Percentiles rank a stretch among this genome's conserved stretches.
Conservation (phyloP, 306 rosid genomes). For the Cucumis melo region DNA sequence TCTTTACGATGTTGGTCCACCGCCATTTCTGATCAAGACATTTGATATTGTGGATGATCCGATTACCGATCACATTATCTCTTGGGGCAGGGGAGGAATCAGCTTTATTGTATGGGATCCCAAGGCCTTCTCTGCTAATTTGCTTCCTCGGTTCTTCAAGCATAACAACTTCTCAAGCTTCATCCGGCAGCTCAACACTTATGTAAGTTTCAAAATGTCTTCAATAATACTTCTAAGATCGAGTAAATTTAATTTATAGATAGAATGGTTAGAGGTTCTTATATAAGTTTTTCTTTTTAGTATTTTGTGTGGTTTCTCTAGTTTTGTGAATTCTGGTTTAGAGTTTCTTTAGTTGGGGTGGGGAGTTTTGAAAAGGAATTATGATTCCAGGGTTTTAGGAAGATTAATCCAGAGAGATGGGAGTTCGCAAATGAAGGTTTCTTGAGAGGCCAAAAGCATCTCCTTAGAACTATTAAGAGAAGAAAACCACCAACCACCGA, state of each 20-base stretch:
- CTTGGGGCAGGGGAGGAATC: not conserved
- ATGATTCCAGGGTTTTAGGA: constrained; percentile 8
- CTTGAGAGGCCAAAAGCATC: constrained; percentile 6
- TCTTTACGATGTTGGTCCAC: not conserved
- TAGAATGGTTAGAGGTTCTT: not conserved
- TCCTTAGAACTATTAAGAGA: constrained; percentile 2
- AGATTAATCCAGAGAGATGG: constrained; percentile 6
- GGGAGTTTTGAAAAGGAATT: not conserved
- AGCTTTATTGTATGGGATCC: constrained; percentile 6
- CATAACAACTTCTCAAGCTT: constrained; percentile 5
- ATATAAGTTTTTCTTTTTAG: not conserved
- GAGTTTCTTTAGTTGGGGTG: not conserved
- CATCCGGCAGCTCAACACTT: constrained; percentile 5
- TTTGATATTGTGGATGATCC: constrained; percentile 5
- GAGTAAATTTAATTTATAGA: not conserved
- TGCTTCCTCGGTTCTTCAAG: constrained; percentile 4
- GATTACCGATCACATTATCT: not conserved
- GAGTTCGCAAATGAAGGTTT: constrained; percentile 4
- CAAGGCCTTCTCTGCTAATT: not conserved
- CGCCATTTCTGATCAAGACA: constrained; percentile 4
- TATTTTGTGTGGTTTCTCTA: not conserved
- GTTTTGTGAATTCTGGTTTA: not conserved
- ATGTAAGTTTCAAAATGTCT: not conserved
- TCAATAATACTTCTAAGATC: not conserved
- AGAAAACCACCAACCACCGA: not conserved